Evolutionary conservation across 2,329 filamentous ascomycete species (phyloP), one percentile per base, ranked within the genome.

Genomic region (Herpomyces periplanetae): DNA sequence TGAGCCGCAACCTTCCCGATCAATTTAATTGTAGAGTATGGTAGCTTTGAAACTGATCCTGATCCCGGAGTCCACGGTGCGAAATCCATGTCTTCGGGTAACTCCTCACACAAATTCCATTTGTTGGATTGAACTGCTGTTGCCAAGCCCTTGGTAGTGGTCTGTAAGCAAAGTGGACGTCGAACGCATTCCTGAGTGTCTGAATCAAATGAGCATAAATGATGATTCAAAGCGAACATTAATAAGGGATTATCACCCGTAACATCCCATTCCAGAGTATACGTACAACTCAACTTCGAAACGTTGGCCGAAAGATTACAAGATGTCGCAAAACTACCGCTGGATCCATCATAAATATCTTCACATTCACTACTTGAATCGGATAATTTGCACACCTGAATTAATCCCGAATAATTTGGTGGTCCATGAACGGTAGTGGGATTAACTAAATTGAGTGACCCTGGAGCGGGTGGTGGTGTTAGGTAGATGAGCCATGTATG

Each of bases 201-300:
- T 1, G 36, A 28, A 26, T 68, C 53, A 24, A 91, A 73, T 0
- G 65, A 69, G 13, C 55, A 43, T 3, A 68, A 34, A 27, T 91
- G 80, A 35, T 91, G 80, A 10, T 73, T 69, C 18, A 96, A 42
- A 8, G 65, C 66, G 34, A 64, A 88, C 59, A 85, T 80, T 26
- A 80, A 44, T 10, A 87, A 43, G 3, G 45, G 38, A 5, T 35
- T 37, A 23, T 44, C 49, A 4, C 73, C 75, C 1, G 43, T 48
- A 30, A 66, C 75, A n/a, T 43, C 39, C 41, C 65, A 91, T 0
- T 41, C 39, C 22, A 91, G 51, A 0, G 41, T 53, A 34, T 91
- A 96, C 2, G 45, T 53, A 5, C 68, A 75, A 5, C 40, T 41
- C 1, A 41, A 40, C 2, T 51, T 55, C 16, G 40, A 38, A 1